Evolutionary conservation across 345 rosid species (phyloP).

Genomic region (Eucalyptus cloeziana): DNA sequence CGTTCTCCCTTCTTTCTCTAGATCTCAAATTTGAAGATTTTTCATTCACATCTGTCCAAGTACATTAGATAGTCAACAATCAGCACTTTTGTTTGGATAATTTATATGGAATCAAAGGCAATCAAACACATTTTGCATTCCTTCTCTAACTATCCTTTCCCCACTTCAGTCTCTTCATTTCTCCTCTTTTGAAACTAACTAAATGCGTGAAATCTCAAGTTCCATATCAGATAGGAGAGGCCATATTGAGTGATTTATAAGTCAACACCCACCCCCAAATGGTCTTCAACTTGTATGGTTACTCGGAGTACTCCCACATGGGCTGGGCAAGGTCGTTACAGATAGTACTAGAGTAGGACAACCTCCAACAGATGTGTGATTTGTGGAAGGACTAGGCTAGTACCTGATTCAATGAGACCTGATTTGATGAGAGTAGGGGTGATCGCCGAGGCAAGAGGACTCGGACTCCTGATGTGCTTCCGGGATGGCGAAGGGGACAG

Average conservation of each 20-base stretch:
- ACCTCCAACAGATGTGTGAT: not conserved
- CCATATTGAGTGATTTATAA: not conserved
- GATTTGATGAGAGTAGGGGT: not conserved
- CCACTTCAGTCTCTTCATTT: not conserved
- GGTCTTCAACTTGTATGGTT: not conserved
- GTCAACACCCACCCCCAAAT: not conserved
- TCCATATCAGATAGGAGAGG: not conserved
- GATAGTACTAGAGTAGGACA: not conserved
- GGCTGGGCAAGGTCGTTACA: not conserved
- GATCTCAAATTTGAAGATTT: not conserved
- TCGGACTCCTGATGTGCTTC: not conserved
- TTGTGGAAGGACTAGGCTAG: not conserved
- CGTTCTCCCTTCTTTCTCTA: not conserved
- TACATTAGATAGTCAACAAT: not conserved
- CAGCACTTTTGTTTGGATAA: not conserved
- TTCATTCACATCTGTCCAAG: not conserved
- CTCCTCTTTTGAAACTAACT: not conserved
- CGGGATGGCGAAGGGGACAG: not conserved
- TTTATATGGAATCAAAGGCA: not conserved
- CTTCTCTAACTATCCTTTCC: not conserved
- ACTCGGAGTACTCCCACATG: not conserved
- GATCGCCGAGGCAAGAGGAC: not conserved
- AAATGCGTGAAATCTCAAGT: not conserved
- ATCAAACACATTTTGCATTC: not conserved
- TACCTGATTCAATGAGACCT: not conserved